phyloP scores from a whole-genome alignment of 768 basidiomycete species.

The Leccinum incarnatum region DNA sequence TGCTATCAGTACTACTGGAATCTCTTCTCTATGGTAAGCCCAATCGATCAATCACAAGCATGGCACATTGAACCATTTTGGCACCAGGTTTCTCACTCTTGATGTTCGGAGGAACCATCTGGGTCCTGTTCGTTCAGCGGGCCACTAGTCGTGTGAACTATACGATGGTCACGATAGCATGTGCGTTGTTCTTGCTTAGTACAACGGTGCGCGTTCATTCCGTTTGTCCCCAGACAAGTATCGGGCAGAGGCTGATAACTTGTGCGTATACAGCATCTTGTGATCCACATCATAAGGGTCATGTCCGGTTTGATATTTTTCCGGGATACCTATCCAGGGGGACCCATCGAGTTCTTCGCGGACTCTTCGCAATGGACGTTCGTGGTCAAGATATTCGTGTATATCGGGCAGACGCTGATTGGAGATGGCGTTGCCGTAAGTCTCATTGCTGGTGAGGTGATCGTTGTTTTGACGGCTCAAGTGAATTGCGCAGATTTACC shows the following conservation, averaged over 20 bases:
- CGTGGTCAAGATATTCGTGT: not conserved
- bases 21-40: not conserved
- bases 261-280: not conserved
- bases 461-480: no score
- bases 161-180: not conserved
- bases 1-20: not conserved
- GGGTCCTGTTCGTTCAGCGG: not conserved
- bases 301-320: not conserved
- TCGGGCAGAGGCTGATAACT: not conserved
- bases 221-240: no score
- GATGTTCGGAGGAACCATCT: not conserved
- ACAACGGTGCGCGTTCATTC: not conserved
- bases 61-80: not conserved
- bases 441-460: no score
- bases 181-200: not conserved
- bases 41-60: not conserved
- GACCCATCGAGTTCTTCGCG: not conserved
- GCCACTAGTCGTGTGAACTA: not conserved
- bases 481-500: not conserved
- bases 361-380: not conserved
- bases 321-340: not conserved
- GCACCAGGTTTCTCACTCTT: not conserved
- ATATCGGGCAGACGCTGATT: not conserved
- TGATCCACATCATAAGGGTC: not conserved
- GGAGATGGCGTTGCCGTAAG: not conserved